Evolutionary conservation across 2,329 filamentous ascomycete species (phyloP), one percentile per base, ranked within the genome.

Genomic region (Colletotrichum gigasporum): DNA sequence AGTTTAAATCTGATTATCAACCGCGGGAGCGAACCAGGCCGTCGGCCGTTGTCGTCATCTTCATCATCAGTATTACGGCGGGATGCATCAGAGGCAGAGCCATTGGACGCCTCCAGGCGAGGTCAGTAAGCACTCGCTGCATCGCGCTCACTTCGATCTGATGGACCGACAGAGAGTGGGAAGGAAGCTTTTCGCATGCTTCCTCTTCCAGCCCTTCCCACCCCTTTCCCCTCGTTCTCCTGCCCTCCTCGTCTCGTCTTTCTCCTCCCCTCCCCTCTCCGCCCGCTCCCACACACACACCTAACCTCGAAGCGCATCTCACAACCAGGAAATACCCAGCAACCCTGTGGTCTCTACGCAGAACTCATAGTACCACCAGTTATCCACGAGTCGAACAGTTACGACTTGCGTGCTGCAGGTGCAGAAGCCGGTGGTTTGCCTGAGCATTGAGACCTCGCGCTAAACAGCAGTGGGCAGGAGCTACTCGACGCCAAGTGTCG

Each of bases 401-500:
- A 41, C 20, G 24, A 18, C 20, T 47, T 35, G 16, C 14, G 26
- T 44, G 48, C 32, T 30, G 18, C 47, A 59, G 18, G 35, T 44
- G 35, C 45, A 41, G 34, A 32, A 12, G 34, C 18, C 34, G 59
- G 52, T 28, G 45, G 26, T 16, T 63, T 44, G 8, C 5, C 12
- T 12, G n/a, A 22, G 32, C 11, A 14, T 28, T 28, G 28, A 57
- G 11, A 22, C 28, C 20, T 42, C 14, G 53, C 44, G 57, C 50
- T 55, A 55, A 44, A 37, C 37, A n/a, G 39, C 48, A 48, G 35
- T 50, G 50, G 50, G 44, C 48, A 20, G 34, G 28, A 16, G 37
- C 39, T 42, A 44, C 28, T 55, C 9, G 34, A 53, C 55, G 55
- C 55, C 39, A 44, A 54, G 41, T 64, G 41, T 55, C 56, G 56